A percentile compares a stretch with the other conserved stretches of the same genome.
These are phyloP conservation scores for Neofusicoccum ribis DNA, from an alignment of 2,329 filamentous ascomycete species.

Conservation along the genomic window DNA sequence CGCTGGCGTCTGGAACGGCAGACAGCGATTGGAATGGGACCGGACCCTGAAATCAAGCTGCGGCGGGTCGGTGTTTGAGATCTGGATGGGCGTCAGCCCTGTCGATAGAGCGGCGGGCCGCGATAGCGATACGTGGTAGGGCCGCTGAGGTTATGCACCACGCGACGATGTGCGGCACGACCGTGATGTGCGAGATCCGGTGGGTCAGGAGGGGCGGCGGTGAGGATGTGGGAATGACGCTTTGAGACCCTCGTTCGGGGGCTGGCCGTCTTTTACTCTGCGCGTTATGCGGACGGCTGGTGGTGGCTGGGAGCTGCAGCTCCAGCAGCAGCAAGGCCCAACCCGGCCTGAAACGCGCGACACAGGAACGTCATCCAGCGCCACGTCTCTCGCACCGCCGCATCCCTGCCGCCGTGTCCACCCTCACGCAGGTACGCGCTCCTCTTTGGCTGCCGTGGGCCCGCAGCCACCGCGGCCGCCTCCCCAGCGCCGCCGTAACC, in stretches of 20 bases:
- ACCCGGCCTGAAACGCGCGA: not conserved
- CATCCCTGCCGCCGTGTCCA: not conserved
- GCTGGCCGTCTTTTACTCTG: not conserved
- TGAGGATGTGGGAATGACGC: not conserved
- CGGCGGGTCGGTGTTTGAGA: slow-evolving; percentile 8
- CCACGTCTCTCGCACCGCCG: not conserved
- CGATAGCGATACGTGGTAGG: not conserved
- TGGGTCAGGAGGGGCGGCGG: slow-evolving; percentile 12
- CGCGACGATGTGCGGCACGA: slow-evolving; percentile 8
- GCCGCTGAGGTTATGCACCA: not conserved
- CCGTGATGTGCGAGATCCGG: slow-evolving; percentile 8
- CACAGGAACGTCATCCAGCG: slow-evolving; percentile 1
- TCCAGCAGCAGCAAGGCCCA: not conserved
- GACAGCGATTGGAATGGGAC: not conserved
- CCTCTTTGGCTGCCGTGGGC: not conserved
- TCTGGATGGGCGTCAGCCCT: not conserved
- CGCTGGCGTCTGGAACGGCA: not conserved
- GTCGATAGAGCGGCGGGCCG: not conserved
- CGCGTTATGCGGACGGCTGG: not conserved
- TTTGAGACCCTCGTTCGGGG: not conserved
- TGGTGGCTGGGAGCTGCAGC: slow-evolving; percentile 5
- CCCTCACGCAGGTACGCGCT: not conserved
- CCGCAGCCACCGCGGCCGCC: not conserved
- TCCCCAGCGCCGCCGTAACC: not conserved
- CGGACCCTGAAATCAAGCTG: slow-evolving; percentile 1